Base-by-base conservation (phyloP, 2,329 filamentous ascomycete genomes). In the Leptographium flavum region DNA sequence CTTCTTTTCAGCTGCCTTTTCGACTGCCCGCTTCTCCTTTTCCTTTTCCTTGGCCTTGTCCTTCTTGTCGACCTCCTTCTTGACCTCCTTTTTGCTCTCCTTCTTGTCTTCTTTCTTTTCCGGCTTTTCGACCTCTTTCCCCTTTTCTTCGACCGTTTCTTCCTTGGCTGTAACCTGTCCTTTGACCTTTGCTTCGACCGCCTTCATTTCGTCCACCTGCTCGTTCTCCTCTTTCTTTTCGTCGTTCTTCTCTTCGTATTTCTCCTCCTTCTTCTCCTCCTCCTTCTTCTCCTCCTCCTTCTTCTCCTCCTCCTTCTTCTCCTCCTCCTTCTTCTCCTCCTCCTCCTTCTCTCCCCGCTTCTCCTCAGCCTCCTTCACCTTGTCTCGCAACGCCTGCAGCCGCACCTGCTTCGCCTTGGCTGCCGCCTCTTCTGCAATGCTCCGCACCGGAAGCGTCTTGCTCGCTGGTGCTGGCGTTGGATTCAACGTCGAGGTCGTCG, bases 401-500 rank as follows among this genome's bases (percentile, higher is more conserved):
- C 69, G 69, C 52, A 71, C 63, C 53, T 78, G 68, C 62, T 80
- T 80, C 42, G 77, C 77, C 60, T 74, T 80, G 54, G 71, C 63
- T 1, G 77, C 78, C 41, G 73, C 78, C 58, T 87, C 81, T 54
- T 84, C 71, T 36, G 75, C 76, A 42, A 78, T 67, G 54, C 69
- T 73, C 51, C 66, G 65, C 41, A 74, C 60, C 2, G 73, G 69
- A 13, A 73, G 54, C 10, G 54, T 46, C 39, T 52, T 32, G 48
- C 53, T 23, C 3, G 43, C 22, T 11, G 14, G 14, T 40, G n/a
- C 23, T n/a, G 13, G 11, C 31, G 37, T 23, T 28, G 49, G 60
- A 49, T 51, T 62, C 51, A 53, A 46, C 38, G 54, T 43, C 43
- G 51, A 15, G 51, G 52, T 37, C 52, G 30, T 31, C 48, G 58